These are phyloP conservation scores for Scenedesmus sp. DNA, from an alignment of 163 green algal genomes.

Conservation along the genomic window DNA sequence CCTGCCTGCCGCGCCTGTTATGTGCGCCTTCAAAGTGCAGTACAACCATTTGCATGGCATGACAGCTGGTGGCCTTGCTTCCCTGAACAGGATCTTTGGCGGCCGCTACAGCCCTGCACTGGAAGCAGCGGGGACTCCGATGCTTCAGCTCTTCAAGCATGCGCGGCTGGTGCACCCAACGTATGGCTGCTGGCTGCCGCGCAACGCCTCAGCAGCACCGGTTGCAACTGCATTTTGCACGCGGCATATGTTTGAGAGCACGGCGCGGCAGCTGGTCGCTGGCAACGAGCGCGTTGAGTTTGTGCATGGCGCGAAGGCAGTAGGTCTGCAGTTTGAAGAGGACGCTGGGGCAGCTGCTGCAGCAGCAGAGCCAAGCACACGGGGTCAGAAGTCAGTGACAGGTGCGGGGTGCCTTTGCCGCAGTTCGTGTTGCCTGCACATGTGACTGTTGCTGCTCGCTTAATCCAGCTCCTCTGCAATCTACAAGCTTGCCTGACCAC, in stretches of 20 bases:
- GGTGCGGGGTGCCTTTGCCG: neutral
- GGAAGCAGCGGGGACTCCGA: neutral
- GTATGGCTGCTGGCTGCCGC: neutral
- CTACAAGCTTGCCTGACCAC: no score
- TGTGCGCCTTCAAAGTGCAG: neutral
- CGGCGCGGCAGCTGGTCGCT: slow-evolving; percentile 1
- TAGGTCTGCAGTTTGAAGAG: neutral
- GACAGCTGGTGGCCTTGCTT: neutral
- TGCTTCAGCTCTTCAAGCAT: neutral
- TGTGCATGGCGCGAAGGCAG: neutral
- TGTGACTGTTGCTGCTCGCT: no score
- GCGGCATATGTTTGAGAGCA: slow-evolving; percentile 12
- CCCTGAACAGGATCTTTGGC: slow-evolving; percentile 19
- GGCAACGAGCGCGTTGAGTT: neutral
- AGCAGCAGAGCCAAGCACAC: neutral
- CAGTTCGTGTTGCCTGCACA: neutral
- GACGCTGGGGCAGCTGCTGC: neutral
- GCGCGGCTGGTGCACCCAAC: neutral
- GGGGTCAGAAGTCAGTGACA: neutral
- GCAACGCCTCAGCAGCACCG: neutral
- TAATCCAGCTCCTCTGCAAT: neutral
- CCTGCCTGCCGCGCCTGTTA: neutral
- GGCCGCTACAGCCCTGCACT: neutral
- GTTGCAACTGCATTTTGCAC: neutral
- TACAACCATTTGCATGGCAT: slow-evolving; percentile 26